These are phyloP conservation scores for Colletotrichum brevisporum DNA, from an alignment of 2,329 filamentous ascomycete genomes.

Conservation along the genomic window DNA sequence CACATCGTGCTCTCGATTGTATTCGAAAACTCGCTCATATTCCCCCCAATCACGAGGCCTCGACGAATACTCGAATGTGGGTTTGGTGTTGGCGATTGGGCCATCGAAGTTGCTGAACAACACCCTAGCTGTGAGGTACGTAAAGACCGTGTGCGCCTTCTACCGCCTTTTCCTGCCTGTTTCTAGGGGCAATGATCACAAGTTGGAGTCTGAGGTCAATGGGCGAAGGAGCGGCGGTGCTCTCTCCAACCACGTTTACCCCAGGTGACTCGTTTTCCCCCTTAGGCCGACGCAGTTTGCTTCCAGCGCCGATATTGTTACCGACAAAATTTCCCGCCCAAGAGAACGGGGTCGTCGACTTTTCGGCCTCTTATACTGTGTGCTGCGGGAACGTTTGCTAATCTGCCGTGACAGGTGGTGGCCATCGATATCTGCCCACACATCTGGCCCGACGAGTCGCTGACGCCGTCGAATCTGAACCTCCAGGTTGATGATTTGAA, in stretches of 20 bases:
- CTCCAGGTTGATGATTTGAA: constrained; percentile 83
- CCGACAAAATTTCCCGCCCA: background rate
- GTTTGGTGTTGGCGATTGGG: constrained; percentile 80
- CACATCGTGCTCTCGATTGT: constrained; percentile 73
- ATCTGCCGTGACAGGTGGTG: constrained; percentile 67
- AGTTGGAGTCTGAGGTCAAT: background rate
- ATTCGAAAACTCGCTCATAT: constrained; percentile 78
- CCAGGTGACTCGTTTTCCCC: constrained; percentile 2
- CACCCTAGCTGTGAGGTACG: constrained; percentile 76
- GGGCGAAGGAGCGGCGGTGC: background rate
- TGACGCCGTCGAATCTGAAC: constrained; percentile 74
- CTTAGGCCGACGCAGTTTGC: background rate
- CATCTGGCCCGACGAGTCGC: constrained; percentile 73
- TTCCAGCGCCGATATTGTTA: background rate
- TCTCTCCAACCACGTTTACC: background rate
- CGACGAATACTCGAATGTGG: constrained; percentile 79
- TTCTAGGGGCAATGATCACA: background rate
- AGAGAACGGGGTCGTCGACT: background rate
- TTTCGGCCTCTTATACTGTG: background rate
- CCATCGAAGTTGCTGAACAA: constrained; percentile 75
- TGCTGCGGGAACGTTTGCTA: constrained; percentile 26
- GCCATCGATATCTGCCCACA: constrained; percentile 81
- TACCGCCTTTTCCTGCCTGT: background rate
- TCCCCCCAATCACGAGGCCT: constrained; percentile 73
- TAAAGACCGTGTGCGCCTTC: constrained; percentile 19